phyloP scores from a whole-genome alignment of 169 alveolate species.

The Hepatocystis sp. region DNA sequence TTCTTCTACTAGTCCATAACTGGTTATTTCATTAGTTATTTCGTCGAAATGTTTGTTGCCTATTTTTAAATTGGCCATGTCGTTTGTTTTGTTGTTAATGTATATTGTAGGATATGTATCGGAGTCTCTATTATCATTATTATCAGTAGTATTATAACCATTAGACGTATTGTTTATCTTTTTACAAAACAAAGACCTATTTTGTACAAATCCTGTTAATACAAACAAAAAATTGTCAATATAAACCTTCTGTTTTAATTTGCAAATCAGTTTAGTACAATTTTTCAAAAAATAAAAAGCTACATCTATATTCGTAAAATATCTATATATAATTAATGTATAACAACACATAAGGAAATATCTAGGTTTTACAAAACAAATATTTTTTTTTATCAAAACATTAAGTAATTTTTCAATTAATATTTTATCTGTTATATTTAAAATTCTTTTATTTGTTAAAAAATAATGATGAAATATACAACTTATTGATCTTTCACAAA shows the following conservation, averaged over 20 bases:
- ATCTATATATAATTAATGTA: slow-evolving; percentile 51
- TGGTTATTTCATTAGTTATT: no score
- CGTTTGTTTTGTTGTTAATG: slow-evolving; percentile 35
- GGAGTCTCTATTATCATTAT: no score
- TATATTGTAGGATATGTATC: slow-evolving; percentile 19
- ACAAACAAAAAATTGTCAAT: slow-evolving; percentile 62
- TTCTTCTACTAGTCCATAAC: slow-evolving; percentile 39
- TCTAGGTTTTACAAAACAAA: slow-evolving; percentile 30
- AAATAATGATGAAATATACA: slow-evolving; percentile 60
- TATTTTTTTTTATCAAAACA: slow-evolving; percentile 33
- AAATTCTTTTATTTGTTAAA: slow-evolving; percentile 15
- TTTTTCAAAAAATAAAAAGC: slow-evolving; percentile 45
- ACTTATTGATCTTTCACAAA: slow-evolving; percentile 52
- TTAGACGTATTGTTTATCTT: no score
- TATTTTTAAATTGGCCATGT: slow-evolving; percentile 44
- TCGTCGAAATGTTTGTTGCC: slow-evolving; percentile 67
- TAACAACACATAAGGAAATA: slow-evolving; percentile 49
- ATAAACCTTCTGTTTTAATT: slow-evolving; percentile 14
- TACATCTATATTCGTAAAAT: slow-evolving; percentile 52
- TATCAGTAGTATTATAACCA: slow-evolving; percentile 1
- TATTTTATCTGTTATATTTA: slow-evolving; percentile 14
- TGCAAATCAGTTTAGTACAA: slow-evolving; percentile 46
- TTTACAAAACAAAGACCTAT: slow-evolving; percentile 43
- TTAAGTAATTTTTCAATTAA: slow-evolving; percentile 21
- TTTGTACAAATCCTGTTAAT: slow-evolving; percentile 58